A percentile compares a stretch with the other conserved stretches of the same genome.
Conservation (phyloP, 208 protist species). For the Leishmania lainsoni region DNA sequence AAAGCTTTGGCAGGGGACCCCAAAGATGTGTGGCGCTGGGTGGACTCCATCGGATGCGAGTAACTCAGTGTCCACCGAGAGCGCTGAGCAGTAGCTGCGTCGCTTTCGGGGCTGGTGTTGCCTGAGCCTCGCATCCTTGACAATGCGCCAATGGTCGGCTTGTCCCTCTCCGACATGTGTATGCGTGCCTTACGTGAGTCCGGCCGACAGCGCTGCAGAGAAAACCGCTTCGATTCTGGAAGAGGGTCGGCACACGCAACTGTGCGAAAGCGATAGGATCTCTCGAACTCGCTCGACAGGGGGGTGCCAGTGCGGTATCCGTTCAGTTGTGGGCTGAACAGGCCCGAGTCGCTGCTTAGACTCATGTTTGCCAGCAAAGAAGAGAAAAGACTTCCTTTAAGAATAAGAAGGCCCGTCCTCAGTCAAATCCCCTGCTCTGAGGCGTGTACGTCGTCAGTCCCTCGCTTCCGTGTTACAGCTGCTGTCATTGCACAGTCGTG, state of each 20-base stretch:
- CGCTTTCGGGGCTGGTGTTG: background rate
- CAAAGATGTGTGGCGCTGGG: background rate
- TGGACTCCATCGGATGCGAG: background rate
- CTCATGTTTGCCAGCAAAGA: background rate
- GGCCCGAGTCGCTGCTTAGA: background rate
- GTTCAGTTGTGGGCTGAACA: background rate
- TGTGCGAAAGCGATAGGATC: background rate
- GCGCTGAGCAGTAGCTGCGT: background rate
- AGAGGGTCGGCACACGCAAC: constrained; percentile 1
- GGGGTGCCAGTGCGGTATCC: background rate
- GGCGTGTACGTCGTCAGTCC: background rate
- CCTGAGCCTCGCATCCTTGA: background rate
- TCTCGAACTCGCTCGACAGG: background rate
- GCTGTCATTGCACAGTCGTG: background rate
- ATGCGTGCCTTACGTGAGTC: constrained; percentile 11
- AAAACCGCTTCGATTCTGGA: constrained; percentile 14
- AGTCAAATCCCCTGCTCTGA: background rate
- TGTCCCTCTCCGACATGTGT: background rate
- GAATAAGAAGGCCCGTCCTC: background rate
- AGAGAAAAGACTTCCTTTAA: background rate
- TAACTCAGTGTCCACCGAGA: background rate
- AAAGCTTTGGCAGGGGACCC: background rate
- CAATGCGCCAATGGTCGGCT: background rate
- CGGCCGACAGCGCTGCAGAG: constrained; percentile 8
- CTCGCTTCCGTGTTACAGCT: background rate